Evolutionary conservation across 495 filamentous ascomycete species (phyloP), one percentile per base, ranked within the genome.

Genomic region (Penicilliopsis zonata): DNA sequence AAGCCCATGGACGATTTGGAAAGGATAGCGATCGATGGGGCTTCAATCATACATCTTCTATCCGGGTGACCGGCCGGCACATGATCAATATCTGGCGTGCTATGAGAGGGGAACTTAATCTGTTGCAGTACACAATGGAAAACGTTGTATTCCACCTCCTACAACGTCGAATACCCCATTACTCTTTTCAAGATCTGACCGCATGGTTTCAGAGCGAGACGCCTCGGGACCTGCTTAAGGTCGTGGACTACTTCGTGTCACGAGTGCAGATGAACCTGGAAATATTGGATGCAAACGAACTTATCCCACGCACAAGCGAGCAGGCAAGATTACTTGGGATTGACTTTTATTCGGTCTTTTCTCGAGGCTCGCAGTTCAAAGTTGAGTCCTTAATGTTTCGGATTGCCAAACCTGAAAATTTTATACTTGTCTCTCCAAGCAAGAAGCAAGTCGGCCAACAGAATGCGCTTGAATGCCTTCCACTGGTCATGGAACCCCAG

Each of bases 331-430:
- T 98, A 18, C 71, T 98, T 13, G 90, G 90, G 0, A 81, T 98
- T 2, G 90, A 96, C 56, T 98, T 96, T 55, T 88, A 84, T 52
- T 92, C 86, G 0, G 87, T 98, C 29, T 87, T 94, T 49, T 82
- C 81, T 10, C 72, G 90, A 20, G 92, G 90, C 16, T 94, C 86
- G 5, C 90, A 98, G 49, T 94, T 93, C 66, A 96, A 96, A 48
- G 90, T 98, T 26, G 90, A 98, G 59, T 94, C 86, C 1, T 72
- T 95, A 41, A 96, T 98, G 90, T 95, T 96, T 44, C 76, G 90
- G 31, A 95, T 98, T 41, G 92, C 88, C 28, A 98, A 98, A 51
- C 85, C 90, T 0, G 90, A 98, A 53, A 93, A 90, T 42, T 93
- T 92, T 49, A 49, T 98, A 13, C 65, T 98, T 3, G 70, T 92